phyloP scores from a whole-genome alignment of 768 basidiomycete species.

The Leccinellum rugosiceps region DNA sequence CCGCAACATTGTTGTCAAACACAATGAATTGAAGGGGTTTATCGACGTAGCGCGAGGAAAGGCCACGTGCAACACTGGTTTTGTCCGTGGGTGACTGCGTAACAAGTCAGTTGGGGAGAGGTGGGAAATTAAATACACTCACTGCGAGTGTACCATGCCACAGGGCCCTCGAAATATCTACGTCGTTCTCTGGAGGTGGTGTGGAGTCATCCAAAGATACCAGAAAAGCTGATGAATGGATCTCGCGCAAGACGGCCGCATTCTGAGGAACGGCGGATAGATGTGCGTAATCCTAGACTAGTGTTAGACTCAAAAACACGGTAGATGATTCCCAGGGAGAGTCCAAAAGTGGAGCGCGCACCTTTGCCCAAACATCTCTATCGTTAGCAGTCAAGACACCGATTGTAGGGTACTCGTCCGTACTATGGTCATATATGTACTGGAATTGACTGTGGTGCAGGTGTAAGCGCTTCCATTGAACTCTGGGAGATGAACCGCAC shows the following conservation, averaged over 20 bases:
- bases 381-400: slow-evolving; percentile 78
- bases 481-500: slow-evolving; percentile 35
- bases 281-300: slow-evolving; percentile 55
- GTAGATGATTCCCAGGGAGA: neutral
- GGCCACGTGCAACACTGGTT: slow-evolving; percentile 36
- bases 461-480: slow-evolving; percentile 2
- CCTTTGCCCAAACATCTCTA: slow-evolving; percentile 89
- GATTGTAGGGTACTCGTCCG: slow-evolving; percentile 62
- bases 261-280: slow-evolving; percentile 63
- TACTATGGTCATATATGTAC: slow-evolving; percentile 65
- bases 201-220: slow-evolving; percentile 71
- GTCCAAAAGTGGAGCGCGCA: slow-evolving; percentile 23
- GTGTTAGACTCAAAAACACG: neutral
- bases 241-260: slow-evolving; percentile 57
- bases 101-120: neutral
- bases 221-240: slow-evolving; percentile 84
- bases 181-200: slow-evolving; percentile 41
- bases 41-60: slow-evolving; percentile 82
- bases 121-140: slow-evolving; percentile 13
- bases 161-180: slow-evolving; percentile 64
- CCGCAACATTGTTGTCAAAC: slow-evolving; percentile 76
- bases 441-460: slow-evolving; percentile 58
- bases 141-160: slow-evolving; percentile 77
- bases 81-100: slow-evolving; percentile 24
- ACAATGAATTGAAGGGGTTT: slow-evolving; percentile 88